Evolutionary conservation across 2,329 filamentous ascomycete genomes (phyloP).

Genomic region (Botryotinia convoluta): DNA sequence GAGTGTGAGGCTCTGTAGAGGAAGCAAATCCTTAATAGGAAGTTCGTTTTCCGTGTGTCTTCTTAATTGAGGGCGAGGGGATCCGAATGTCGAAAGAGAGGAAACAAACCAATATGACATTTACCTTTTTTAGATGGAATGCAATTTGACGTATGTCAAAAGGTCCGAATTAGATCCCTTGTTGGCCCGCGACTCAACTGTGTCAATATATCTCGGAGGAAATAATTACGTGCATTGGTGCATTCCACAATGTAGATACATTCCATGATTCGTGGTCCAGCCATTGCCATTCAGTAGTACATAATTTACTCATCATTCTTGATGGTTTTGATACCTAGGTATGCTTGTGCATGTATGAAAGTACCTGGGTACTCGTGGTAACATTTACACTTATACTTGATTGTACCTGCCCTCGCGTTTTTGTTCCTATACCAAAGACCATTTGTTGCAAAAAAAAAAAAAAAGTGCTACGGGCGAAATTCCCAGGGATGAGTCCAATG

Average conservation of each 20-base stretch:
- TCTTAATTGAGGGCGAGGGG: conserved; percentile 71
- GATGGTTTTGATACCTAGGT: neutral
- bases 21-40: conserved; percentile 59
- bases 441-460: neutral
- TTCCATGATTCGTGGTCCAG: neutral
- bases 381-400: too few species aligned
- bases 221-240: neutral
- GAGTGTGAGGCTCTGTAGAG: conserved; percentile 64
- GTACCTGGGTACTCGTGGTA: neutral
- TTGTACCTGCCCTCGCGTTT: neutral
- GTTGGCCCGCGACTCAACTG: neutral
- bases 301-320: neutral
- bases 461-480: too few species aligned
- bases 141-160: neutral
- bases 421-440: neutral
- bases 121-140: neutral
- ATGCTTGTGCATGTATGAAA: neutral
- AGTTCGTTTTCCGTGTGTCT: conserved; percentile 67
- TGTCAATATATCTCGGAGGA: neutral
- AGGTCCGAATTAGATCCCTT: neutral
- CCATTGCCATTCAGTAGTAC: neutral
- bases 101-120: conserved; percentile 47
- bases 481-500: neutral
- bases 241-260: neutral
- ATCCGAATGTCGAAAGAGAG: conserved; percentile 68